Evolutionary conservation across 345 rosid genomes (phyloP), one percentile per base, ranked within the genome.

Genomic region (Aquilaria malaccensis): DNA sequence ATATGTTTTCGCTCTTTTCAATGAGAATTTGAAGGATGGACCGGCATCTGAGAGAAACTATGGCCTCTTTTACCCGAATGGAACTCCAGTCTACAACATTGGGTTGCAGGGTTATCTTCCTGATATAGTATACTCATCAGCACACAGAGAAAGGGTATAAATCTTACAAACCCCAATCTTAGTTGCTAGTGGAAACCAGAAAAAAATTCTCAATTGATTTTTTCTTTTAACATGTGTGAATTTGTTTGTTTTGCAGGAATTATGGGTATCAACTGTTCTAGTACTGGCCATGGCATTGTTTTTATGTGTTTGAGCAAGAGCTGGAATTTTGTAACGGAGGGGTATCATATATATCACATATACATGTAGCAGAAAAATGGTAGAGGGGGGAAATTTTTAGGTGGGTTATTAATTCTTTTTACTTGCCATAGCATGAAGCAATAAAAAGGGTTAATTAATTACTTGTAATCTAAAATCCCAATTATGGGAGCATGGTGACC

Each of bases 1-100:
- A 30, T 72, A 75, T 45, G 95, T 94, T 59, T 94, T 90, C 57
- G 99, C 99, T 1, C 83, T 94, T 41, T 94, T 94, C 60, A 94
- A 88, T 31, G 99, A 94, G 84, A 75, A 94, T 74, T 59, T 86
- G 64, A 94, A 94, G 76, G 79, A 93, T 1, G 99, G 96, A 66
- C 93, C 96, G 2, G 57, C 75, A 2, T 94, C 99, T 0, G 99
- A 94, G 77, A 81, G 97, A 74, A 94, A 94, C 62, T 94, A 94
- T 43, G 97, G 97, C 0, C 81, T 94, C 13, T 88, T 70, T 56
- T 83, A 90, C 56, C 97, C 99, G 2, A 75, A 94, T 66, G 96
- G 93, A 33, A 78, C 79, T 14, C 87, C 92, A 51, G 99, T 91
- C 67, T 94, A 88, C 45, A 77, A 80, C 73, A 72, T 84, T 54